Base-by-base conservation (phyloP, 257 asterid genomes). In the Forsythia viridissima region DNA sequence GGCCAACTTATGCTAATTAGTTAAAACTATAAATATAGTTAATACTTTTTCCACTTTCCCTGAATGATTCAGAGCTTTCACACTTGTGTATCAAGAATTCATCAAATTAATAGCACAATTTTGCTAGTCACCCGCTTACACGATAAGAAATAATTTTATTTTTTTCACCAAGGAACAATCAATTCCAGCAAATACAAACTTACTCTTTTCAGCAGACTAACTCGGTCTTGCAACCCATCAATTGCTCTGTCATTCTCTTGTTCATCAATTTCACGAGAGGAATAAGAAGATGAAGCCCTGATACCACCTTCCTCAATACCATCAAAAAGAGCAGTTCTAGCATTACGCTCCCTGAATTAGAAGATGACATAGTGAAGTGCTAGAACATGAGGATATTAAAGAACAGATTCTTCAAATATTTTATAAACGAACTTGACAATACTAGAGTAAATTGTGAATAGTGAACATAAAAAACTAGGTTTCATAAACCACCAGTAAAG, bases 261-360 rank as follows among this genome's bases (percentile, higher is more conserved):
- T 84, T 94, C 99, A 78, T 90, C 94, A 86, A 94, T 93, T 87
- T 94, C 98, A 75, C 91, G 94, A 77, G 95, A 86, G 80, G 92
- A 84, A 82, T 87, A 94, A 78, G 97, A 88, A 1, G 95, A 85
- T 0, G 94, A 88, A 80, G 94, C 93, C 84, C 96, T 85, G 80
- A 94, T 90, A 43, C 97, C 98, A 61, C 98, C 98, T 86, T 94
- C 98, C 88, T 94, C 98, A 76, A 94, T 94, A n/a, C 98, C 98
- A 86, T 94, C 98, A 82, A 94, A 93, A 20, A 94, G 94, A 42
- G 98, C 94, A 81, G 81, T 71, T 87, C 98, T 91, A 70, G 87
- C 77, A 80, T 84, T 87, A 68, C 95, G 93, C 42, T 94, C 98
- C 95, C 95, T 94, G 81, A 63, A 76, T 73, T 16, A 81, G 69